These are phyloP conservation scores for Penicillium antarcticum DNA, from an alignment of 495 filamentous ascomycete species.

Conservation along the genomic window DNA sequence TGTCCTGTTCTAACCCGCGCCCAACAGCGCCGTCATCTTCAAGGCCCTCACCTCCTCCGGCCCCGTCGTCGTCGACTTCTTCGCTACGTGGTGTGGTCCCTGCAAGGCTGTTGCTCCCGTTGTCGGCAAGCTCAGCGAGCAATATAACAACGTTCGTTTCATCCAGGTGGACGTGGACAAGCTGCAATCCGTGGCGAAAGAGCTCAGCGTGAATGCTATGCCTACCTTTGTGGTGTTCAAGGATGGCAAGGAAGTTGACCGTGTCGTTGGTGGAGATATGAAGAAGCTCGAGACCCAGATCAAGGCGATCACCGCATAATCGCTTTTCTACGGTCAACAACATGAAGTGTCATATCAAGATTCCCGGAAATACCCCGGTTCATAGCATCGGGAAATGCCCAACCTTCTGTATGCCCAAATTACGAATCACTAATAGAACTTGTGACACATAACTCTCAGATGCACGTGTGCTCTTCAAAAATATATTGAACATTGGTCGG, in stretches of 20 bases:
- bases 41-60: constrained; percentile 26
- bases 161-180: constrained; percentile 88
- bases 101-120: constrained; percentile 25
- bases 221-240: constrained; percentile 83
- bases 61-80: constrained; percentile 27
- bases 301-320: constrained; percentile 25
- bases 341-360: neutral
- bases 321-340: neutral
- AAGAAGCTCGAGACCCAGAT: constrained; percentile 49
- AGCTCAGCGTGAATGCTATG: constrained; percentile 81
- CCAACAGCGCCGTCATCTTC: constrained; percentile 26
- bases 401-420: neutral
- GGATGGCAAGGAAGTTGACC: constrained; percentile 54
- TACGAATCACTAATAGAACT: neutral
- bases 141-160: constrained; percentile 59
- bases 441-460: neutral
- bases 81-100: constrained; percentile 29
- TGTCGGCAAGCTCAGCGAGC: constrained; percentile 28
- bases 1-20: constrained; percentile 4
- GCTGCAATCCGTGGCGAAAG: constrained; percentile 63
- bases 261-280: constrained; percentile 73
- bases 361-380: neutral
- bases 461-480: neutral
- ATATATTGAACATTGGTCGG: no score
- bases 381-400: neutral